Evolutionary conservation across 2,329 filamentous ascomycete species (phyloP).

Genomic region (Cladosporium sp.): DNA sequence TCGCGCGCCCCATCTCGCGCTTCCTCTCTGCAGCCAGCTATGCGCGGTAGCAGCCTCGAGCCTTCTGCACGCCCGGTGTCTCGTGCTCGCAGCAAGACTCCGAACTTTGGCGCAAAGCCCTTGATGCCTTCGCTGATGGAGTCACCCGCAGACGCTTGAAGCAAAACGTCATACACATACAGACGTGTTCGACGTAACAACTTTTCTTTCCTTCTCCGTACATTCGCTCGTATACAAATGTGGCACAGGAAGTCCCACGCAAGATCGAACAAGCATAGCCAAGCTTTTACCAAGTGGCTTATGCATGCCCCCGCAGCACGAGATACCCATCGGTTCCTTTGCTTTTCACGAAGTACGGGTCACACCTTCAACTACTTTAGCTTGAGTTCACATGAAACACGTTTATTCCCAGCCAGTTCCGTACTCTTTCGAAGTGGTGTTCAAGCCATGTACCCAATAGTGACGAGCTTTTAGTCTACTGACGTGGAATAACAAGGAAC

Average conservation of each 20-base stretch:
- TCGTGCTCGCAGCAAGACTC: slow-evolving; percentile 14
- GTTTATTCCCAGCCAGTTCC: too few species aligned
- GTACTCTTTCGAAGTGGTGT: too few species aligned
- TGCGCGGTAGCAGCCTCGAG: slow-evolving; percentile 15
- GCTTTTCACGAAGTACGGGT: not conserved
- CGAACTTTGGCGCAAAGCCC: not conserved
- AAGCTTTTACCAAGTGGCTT: too few species aligned
- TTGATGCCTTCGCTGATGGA: slow-evolving; percentile 8
- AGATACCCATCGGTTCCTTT: slow-evolving; percentile 4
- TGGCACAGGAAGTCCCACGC: too few species aligned
- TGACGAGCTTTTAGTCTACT: too few species aligned
- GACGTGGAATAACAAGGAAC: too few species aligned
- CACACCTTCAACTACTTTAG: not conserved
- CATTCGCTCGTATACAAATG: too few species aligned
- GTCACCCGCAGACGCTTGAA: not conserved
- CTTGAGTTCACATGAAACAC: too few species aligned
- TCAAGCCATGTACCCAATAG: too few species aligned
- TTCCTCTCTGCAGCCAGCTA: slow-evolving; percentile 2
- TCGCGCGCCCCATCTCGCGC: slow-evolving; percentile 14
- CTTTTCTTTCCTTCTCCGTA: not conserved
- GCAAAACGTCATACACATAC: too few species aligned
- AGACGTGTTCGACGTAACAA: not conserved
- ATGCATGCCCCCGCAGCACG: too few species aligned
- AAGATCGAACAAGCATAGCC: too few species aligned
- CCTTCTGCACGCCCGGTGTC: slow-evolving; percentile 10